Evolutionary conservation across 176 grass and related monocot species (phyloP), one percentile per base, ranked within the genome.

Genomic region (Eleusine indica): DNA sequence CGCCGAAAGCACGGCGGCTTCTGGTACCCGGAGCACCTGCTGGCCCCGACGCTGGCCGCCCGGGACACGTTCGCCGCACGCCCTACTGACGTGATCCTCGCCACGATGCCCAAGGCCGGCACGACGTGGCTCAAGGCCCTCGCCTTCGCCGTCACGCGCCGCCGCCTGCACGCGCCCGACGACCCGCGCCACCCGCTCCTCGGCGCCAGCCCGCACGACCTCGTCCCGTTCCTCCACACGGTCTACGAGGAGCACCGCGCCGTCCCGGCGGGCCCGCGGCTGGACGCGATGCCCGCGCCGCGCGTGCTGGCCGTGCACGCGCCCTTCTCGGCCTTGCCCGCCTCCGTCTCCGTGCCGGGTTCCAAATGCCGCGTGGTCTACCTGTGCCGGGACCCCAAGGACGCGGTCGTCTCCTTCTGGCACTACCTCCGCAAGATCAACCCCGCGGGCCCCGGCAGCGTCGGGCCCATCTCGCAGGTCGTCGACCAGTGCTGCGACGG

Each of bases 91-190:
- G 38, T 94, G 60, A 21, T 94, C 77, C 87, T 91, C 22, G 78
- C 87, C 56, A 91, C 86, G 78, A 63, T 77, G 7, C 75, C 52
- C 54, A 94, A 91, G 67, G 82, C 84, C 46, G 89, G 89, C 76
- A 85, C 87, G 21, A 94, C 87, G 40, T 94, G 89, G 92, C 79
- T 91, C 52, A 94, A 94, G 70, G 86, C 89, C 0, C 81, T 94
- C 71, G 43, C 63, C 15, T 91, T 88, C 87, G 19, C 37, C 74
- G 56, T 88, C 77, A 40, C 68, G 65, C 71, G 79, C 44, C 87
- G 87, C 53, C 1, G 21, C 40, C 19, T 1, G 3, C 77, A 91
- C 67, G 6, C 35, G 9, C 15, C 17, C 5, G n/a, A 22, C 49
- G n/a, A 41, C 47, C 43, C 18, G 5, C 19, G 75, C 32, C 92